Percentiles rank a stretch among this genome's conserved stretches.
Conservation (phyloP, 1,284 basidiomycete genomes). For the Sporisorium graminicola region DNA sequence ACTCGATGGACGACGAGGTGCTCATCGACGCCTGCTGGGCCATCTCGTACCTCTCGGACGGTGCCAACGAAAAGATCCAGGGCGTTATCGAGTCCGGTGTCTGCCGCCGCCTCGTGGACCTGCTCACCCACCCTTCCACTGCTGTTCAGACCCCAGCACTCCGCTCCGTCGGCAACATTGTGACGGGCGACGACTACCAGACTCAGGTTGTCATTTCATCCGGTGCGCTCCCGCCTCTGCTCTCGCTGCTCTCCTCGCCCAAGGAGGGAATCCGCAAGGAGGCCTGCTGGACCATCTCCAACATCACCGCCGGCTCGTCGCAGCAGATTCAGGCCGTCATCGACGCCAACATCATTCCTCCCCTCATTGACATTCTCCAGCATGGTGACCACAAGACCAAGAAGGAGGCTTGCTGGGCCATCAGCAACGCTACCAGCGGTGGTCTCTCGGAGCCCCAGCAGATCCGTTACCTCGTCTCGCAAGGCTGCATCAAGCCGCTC, state of each 20-base stretch:
- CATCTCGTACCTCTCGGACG: conserved; percentile 98
- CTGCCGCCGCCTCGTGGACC: conserved; percentile 94
- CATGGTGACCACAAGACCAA: conserved; percentile 99
- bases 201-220: conserved; percentile 98
- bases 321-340: conserved; percentile 90
- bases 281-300: conserved; percentile 99
- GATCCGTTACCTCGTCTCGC: conserved; percentile 96
- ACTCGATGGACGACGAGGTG: conserved; percentile 98
- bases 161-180: conserved; percentile 97
- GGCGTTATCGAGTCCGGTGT: conserved; percentile 99
- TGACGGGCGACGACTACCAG: conserved; percentile 97
- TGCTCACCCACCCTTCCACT: conserved; percentile 94
- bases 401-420: conserved; percentile 99
- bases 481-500: conserved; percentile 98
- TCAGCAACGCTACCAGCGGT: conserved; percentile 98
- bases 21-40: conserved; percentile 99
- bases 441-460: conserved; percentile 96
- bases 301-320: conserved; percentile 96
- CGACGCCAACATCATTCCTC: conserved; percentile 86
- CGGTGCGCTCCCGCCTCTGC: conserved; percentile 90
- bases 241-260: conserved; percentile 90
- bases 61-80: conserved; percentile 99
- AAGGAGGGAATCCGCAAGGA: conserved; percentile 95
- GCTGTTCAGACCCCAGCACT: conserved; percentile 99
- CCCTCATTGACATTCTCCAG: conserved; percentile 96